Percentiles rank a stretch among this genome's conserved stretches.
Evolutionary conservation across 2,329 filamentous ascomycete species (phyloP).

Genomic region (Albophoma yamanashiensis): DNA sequence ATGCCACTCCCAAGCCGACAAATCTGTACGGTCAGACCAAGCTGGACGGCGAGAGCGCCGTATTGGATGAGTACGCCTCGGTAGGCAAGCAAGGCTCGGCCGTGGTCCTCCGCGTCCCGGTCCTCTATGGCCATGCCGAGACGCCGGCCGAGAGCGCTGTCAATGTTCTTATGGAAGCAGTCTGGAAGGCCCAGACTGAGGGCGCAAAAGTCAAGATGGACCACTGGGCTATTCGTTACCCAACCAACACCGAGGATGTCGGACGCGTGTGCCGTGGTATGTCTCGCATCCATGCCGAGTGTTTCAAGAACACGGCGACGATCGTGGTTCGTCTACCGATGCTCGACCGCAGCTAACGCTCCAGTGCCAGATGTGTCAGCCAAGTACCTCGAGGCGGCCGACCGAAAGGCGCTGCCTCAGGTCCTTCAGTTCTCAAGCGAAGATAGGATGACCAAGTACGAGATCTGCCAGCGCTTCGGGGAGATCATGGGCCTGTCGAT

Average conservation of each 20-base stretch:
- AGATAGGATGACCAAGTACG: slow-evolving; percentile 79
- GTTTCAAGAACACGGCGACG: not conserved
- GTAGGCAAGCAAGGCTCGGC: slow-evolving; percentile 42
- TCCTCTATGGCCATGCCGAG: slow-evolving; percentile 72
- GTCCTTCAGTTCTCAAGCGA: slow-evolving; percentile 82
- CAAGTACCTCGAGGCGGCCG: slow-evolving; percentile 49
- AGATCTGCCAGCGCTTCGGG: slow-evolving; percentile 70
- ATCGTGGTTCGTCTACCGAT: not conserved
- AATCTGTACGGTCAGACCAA: slow-evolving; percentile 64
- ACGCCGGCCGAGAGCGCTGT: slow-evolving; percentile 67
- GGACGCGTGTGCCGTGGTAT: slow-evolving; percentile 62
- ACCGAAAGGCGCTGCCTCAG: slow-evolving; percentile 46
- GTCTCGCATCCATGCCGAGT: slow-evolving; percentile 12
- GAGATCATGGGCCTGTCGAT: slow-evolving; percentile 69
- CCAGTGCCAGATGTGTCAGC: slow-evolving; percentile 49
- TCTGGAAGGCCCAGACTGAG: slow-evolving; percentile 62
- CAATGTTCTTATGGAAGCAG: slow-evolving; percentile 66
- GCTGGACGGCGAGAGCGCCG: slow-evolving; percentile 49
- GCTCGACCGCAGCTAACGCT: not conserved
- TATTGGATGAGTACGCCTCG: slow-evolving; percentile 48
- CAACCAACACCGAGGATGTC: slow-evolving; percentile 83
- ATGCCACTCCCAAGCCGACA: slow-evolving; percentile 54
- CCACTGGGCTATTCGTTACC: slow-evolving; percentile 74
- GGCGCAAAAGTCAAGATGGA: slow-evolving; percentile 64
- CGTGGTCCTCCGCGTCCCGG: slow-evolving; percentile 68